A percentile compares a stretch with the other conserved stretches of the same genome.
phyloP scores from a whole-genome alignment of 495 filamentous ascomycete genomes.

The Chaetomium tenue region DNA sequence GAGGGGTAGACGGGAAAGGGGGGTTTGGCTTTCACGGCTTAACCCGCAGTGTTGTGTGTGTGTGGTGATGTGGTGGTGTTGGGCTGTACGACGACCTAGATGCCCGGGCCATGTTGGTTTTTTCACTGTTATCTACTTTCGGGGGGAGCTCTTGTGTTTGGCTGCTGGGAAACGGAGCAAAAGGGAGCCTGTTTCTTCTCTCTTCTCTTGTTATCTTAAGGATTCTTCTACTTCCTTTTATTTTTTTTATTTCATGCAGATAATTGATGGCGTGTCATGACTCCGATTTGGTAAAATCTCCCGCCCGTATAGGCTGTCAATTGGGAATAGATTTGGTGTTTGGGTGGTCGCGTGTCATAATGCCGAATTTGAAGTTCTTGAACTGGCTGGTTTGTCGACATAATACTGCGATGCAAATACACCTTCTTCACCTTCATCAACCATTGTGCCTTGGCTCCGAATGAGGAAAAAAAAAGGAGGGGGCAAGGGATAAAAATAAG shows the following conservation, averaged over 20 bases:
- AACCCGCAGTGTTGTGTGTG: neutral
- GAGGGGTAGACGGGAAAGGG: neutral
- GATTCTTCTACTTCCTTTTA: neutral
- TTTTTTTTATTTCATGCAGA: constrained; percentile 14
- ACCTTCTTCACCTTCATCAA: too few species aligned
- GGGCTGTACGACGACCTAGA: constrained; percentile 7
- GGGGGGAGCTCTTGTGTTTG: constrained; percentile 11
- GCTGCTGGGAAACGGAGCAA: constrained; percentile 19
- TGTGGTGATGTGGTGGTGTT: neutral
- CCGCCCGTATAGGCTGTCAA: neutral
- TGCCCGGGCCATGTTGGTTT: neutral
- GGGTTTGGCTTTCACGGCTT: neutral
- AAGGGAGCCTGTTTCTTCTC: constrained; percentile 22
- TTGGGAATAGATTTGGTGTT: neutral
- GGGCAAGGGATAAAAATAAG: too few species aligned
- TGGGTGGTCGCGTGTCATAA: neutral
- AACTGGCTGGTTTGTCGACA: neutral
- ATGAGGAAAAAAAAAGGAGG: too few species aligned
- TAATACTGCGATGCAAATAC: neutral
- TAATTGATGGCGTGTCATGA: constrained; percentile 17
- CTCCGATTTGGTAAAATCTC: neutral
- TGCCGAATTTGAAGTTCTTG: neutral
- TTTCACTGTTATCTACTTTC: neutral
- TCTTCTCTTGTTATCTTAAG: constrained; percentile 2
- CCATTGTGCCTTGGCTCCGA: too few species aligned